Conservation (phyloP, 2,329 filamentous ascomycete genomes). For the Colletotrichum trifolii region DNA sequence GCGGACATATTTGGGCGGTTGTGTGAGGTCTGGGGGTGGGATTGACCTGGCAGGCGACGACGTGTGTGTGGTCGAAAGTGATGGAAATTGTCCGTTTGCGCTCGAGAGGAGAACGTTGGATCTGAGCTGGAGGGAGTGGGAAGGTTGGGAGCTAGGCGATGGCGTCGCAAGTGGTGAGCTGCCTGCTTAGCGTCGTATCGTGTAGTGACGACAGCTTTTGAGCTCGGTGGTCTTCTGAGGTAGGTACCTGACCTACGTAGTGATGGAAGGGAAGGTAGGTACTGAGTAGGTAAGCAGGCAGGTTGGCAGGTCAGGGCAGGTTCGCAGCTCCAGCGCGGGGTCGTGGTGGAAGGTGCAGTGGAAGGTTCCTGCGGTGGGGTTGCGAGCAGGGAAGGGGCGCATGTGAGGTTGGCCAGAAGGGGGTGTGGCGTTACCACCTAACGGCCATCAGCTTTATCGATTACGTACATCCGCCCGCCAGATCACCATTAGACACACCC, state of each 20-base stretch:
- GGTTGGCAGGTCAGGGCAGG: not conserved
- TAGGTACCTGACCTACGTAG: not conserved
- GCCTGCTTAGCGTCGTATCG: not conserved
- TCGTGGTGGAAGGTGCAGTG: slow-evolving; percentile 26
- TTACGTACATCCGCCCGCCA: not conserved
- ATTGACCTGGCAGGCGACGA: not conserved
- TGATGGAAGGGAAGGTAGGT: not conserved
- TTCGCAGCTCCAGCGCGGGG: slow-evolving; percentile 14
- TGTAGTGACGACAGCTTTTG: slow-evolving; percentile 11
- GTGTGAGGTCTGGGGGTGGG: not conserved
- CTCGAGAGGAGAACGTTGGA: no score
- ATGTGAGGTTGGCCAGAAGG: not conserved
- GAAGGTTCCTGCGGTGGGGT: slow-evolving; percentile 30
- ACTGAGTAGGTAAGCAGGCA: no score
- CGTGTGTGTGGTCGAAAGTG: no score
- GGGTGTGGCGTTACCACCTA: slow-evolving; percentile 1
- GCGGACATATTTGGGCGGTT: slow-evolving; percentile 64
- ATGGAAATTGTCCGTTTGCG: no score
- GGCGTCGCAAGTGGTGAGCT: not conserved
- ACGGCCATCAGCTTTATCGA: slow-evolving; percentile 4
- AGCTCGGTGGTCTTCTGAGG: not conserved
- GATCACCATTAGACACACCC: not conserved
- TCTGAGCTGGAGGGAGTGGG: not conserved
- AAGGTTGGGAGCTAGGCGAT: not conserved
- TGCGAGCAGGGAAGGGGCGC: not conserved